A percentile compares a stretch with the other conserved stretches of the same genome.
Evolutionary conservation across 129 eudicot species (phyloP).

Genomic region (Solidago caesia): DNA sequence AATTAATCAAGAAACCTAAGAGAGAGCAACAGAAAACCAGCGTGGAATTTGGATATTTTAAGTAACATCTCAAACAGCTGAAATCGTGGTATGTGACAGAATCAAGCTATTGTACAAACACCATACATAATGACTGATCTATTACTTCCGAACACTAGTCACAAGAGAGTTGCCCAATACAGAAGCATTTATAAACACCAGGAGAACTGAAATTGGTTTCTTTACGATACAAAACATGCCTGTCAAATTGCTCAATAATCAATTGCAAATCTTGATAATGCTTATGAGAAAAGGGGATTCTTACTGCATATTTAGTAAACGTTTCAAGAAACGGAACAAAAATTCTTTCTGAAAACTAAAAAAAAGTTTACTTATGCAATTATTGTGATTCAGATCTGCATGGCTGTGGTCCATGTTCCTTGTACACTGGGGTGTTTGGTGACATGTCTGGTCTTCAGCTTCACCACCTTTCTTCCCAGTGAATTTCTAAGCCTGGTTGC

Average conservation of each 20-base stretch:
- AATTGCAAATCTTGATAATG: constrained; percentile 9
- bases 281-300: constrained; percentile 5
- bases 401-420: constrained; percentile 85
- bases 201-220: neutral
- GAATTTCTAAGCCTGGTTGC: constrained; percentile 86
- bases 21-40: too few species aligned
- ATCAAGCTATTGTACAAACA: neutral
- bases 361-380: constrained; percentile 3
- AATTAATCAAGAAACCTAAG: too few species aligned
- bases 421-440: constrained; percentile 91
- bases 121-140: neutral
- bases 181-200: neutral
- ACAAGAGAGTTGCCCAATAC: too few species aligned
- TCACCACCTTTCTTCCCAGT: constrained; percentile 89
- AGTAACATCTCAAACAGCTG: too few species aligned
- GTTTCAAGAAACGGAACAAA: neutral
- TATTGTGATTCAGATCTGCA: constrained; percentile 42
- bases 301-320: constrained; percentile 2
- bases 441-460: constrained; percentile 87
- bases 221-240: neutral
- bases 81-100: neutral
- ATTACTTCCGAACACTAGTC: neutral
- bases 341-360: neutral
- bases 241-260: constrained; percentile 7
- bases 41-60: too few species aligned